phyloP scores from a whole-genome alignment of 169 alveolate genomes.

The Eimeria maxima region DNA sequence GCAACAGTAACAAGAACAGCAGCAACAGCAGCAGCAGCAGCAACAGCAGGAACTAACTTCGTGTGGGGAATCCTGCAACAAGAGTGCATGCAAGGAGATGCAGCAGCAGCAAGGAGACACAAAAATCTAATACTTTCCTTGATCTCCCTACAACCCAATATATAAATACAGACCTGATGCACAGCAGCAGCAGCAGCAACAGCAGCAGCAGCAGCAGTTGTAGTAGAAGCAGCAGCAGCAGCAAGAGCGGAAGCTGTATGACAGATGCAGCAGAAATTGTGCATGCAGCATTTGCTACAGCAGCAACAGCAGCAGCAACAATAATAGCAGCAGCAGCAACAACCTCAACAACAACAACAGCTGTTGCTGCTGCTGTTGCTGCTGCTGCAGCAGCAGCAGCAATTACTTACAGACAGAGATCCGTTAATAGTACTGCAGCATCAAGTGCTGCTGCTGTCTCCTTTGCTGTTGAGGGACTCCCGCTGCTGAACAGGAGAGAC shows the following conservation, averaged over 20 bases:
- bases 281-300: no score
- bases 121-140: neutral
- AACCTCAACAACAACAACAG: neutral
- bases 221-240: neutral
- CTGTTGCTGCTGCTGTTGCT: no score
- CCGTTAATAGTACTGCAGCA: neutral
- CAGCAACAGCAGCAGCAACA: no score
- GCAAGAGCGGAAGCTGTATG: no score
- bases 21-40: neutral
- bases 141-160: neutral
- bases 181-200: no score
- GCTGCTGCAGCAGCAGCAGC: constrained; percentile 13
- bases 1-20: no score
- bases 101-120: neutral
- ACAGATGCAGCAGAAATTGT: no score
- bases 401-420: neutral
- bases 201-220: constrained; percentile 6
- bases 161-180: neutral
- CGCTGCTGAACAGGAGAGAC: constrained; percentile 17
- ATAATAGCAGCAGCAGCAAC: neutral
- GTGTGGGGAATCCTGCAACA: neutral
- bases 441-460: constrained; percentile 26
- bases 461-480: neutral
- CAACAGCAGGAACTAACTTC: neutral
- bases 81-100: constrained; percentile 5